These are phyloP conservation scores for Micractinium sp. DNA, from an alignment of 139 green algal genomes.

Conservation along the genomic window DNA sequence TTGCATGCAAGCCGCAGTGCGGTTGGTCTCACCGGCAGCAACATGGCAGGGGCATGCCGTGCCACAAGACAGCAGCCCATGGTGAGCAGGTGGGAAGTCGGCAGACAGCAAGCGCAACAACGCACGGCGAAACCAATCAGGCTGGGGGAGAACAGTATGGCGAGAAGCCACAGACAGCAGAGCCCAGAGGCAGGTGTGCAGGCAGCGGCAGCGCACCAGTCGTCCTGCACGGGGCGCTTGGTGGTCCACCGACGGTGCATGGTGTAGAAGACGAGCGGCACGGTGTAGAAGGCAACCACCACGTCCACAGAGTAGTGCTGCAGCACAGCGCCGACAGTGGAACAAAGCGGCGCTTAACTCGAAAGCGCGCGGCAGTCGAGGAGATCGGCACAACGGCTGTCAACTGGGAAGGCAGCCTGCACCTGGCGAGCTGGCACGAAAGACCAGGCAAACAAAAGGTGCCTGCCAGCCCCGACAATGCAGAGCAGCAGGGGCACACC, in stretches of 20 bases:
- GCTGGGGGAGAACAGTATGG: no score
- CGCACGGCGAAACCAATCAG: no score
- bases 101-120: neutral
- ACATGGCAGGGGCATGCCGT: neutral
- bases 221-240: conserved; percentile 62
- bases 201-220: conserved; percentile 34
- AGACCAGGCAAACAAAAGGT: neutral
- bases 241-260: conserved; percentile 80
- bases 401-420: no score
- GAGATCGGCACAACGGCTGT: no score
- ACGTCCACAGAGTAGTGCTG: conserved; percentile 37
- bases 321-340: neutral
- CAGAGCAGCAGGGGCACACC: conserved; percentile 53
- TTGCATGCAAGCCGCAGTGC: neutral
- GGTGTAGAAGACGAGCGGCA: conserved; percentile 88
- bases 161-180: no score
- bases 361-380: no score
- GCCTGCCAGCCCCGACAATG: neutral
- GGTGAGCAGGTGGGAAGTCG: no score
- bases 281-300: conserved; percentile 66
- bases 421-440: no score
- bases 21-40: neutral
- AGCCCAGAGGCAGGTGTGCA: no score
- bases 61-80: no score
- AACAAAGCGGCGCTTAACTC: neutral